Evolutionary conservation across 2,329 filamentous ascomycete genomes (phyloP), one percentile per base, ranked within the genome.

Genomic region (Paraphoma chrysanthemicola): DNA sequence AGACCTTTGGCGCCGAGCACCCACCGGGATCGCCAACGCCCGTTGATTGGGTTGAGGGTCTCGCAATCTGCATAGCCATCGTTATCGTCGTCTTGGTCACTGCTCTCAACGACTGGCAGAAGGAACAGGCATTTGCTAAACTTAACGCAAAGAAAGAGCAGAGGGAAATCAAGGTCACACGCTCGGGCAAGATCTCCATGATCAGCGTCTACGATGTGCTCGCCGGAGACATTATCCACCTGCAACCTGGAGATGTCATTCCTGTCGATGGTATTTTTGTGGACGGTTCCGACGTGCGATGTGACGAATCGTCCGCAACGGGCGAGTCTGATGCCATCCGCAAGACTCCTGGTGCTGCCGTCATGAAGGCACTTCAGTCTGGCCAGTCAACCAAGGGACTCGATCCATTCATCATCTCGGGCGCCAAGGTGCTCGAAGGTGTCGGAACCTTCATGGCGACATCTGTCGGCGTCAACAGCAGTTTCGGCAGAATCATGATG

Each of bases 291-390:
- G 85, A 85, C 46, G 75, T 90, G 51, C 86, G 88, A 72, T 91
- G 88, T 65, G 89, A 91, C 63, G 89, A 91, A 69, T 90, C 88
- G 1, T 90, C 88, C 9, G 87, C 87, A 1, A 91, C 89, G 3
- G 89, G 89, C 62, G 89, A 91, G 71, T 90, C 88, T 0, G 88
- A 91, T 67, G 83, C 88, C 33, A 83, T 91, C 70, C 87, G 86
- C 71, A 91, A 92, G 77, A 85, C 82, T 0, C 73, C 80, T 5
- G 88, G 83, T 11, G 80, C 86, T 16, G 83, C 86, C 57, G 86
- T 87, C 38, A 87, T 83, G 77, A 77, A 82, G 39, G 79, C 81
- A 3, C 79, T 89, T 29, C 78, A 84, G 47, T 79, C 82, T 8
- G 81, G 85, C 5, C 64, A 70, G 14, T 80, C 78, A 1, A 80